A percentile compares a stretch with the other conserved stretches of the same genome.
Evolutionary conservation across 2,329 filamentous ascomycete species (phyloP).

Genomic region (Cladosporium sp.): DNA sequence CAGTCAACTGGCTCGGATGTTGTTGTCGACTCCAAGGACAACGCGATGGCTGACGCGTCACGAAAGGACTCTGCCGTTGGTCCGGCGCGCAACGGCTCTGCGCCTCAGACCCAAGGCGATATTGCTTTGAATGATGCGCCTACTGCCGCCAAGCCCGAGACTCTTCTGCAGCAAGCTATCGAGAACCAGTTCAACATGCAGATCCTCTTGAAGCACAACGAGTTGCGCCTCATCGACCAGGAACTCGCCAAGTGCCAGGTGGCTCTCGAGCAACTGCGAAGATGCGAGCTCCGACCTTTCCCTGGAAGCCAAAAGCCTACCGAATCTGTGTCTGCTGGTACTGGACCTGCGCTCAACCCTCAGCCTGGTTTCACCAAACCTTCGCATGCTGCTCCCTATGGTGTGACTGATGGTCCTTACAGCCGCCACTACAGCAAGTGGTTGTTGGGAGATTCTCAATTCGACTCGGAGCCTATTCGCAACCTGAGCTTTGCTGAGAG

Average conservation of each 20-base stretch:
- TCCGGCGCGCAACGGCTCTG: not conserved
- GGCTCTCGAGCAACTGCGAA: slow-evolving; percentile 86
- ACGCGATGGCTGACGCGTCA: not conserved
- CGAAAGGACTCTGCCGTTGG: slow-evolving; percentile 11
- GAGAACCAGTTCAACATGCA: slow-evolving; percentile 86
- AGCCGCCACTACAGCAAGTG: slow-evolving; percentile 92
- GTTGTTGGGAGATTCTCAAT: slow-evolving; percentile 83
- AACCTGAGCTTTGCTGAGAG: slow-evolving; percentile 21
- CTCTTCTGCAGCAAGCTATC: slow-evolving; percentile 62
- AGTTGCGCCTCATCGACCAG: slow-evolving; percentile 89
- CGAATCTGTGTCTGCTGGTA: slow-evolving; percentile 66
- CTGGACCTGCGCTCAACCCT: slow-evolving; percentile 64
- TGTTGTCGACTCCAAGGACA: slow-evolving; percentile 2
- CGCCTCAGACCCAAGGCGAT: not conserved
- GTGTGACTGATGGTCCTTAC: slow-evolving; percentile 87
- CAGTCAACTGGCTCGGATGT: not conserved
- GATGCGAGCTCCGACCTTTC: slow-evolving; percentile 88
- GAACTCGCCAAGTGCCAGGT: slow-evolving; percentile 94
- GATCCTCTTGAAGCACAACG: slow-evolving; percentile 89
- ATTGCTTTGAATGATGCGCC: slow-evolving; percentile 15
- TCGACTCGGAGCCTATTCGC: slow-evolving; percentile 55
- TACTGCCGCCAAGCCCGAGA: slow-evolving; percentile 8
- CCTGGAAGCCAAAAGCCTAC: slow-evolving; percentile 67
- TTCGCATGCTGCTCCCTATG: slow-evolving; percentile 79
- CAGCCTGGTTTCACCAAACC: slow-evolving; percentile 62